Percentiles rank a stretch among this genome's conserved stretches.
Evolutionary conservation across 495 filamentous ascomycete genomes (phyloP).

Genomic region (Baudoinia panamericana): DNA sequence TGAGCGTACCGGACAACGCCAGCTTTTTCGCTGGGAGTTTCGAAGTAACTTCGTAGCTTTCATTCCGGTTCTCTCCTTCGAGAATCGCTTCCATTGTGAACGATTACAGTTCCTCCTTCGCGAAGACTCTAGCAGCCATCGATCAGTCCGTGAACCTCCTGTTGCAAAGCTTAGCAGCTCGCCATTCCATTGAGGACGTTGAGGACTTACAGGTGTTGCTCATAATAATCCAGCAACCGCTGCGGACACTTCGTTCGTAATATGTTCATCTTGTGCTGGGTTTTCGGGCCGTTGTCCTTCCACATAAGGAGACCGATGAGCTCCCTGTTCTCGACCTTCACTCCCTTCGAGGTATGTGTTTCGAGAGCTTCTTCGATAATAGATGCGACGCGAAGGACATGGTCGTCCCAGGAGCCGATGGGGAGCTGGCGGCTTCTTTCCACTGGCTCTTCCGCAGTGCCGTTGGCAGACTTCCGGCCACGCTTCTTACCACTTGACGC

Average conservation of each 20-base stretch:
- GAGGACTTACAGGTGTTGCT: conserved; percentile 30
- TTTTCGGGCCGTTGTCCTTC: conserved; percentile 34
- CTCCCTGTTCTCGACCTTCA: conserved; percentile 25
- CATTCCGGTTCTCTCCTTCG: too few species aligned
- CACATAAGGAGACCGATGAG: conserved; percentile 40
- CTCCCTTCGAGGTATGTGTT: not conserved
- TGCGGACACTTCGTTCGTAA: conserved; percentile 32
- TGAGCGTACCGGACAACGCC: too few species aligned
- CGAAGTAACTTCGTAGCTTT: too few species aligned
- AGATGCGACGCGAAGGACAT: conserved; percentile 38
- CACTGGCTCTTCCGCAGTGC: conserved; percentile 5
- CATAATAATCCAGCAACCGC: conserved; percentile 32
- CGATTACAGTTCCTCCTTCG: too few species aligned
- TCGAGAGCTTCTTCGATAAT: conserved; percentile 40
- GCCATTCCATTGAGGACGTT: not conserved
- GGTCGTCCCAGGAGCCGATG: conserved; percentile 43
- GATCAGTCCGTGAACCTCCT: too few species aligned
- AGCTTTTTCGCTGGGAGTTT: too few species aligned
- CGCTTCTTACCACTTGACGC: conserved; percentile 16
- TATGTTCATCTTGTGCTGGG: conserved; percentile 25
- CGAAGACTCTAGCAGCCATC: too few species aligned
- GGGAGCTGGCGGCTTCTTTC: conserved; percentile 34
- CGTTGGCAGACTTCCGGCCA: conserved; percentile 9
- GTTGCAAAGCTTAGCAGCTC: not conserved
- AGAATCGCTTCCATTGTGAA: too few species aligned